Evolutionary conservation across 441 rosid genomes (phyloP), one percentile per base, ranked within the genome.

Genomic region (Populus trichocarpa): DNA sequence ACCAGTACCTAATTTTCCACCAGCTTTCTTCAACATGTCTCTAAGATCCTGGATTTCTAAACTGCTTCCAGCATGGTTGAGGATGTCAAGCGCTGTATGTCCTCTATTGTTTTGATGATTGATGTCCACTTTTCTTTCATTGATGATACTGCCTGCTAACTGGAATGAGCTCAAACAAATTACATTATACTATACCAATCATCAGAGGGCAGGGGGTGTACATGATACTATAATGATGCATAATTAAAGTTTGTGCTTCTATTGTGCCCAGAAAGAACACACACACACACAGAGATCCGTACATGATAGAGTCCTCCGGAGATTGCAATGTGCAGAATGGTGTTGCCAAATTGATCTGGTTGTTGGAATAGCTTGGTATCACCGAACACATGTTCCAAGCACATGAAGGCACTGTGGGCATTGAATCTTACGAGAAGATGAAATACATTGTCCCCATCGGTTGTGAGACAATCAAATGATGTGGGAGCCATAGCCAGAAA

Each of bases 261-360:
- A 36, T 7, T 36, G 42, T 36, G 42, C 11, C 42, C 12, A 42
- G 67, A 61, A 68, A 71, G 20, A 69, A 23, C 42, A 33, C 35
- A 28, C 30, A 26, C 28, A 26, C 6, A 30, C 22, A 26, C 26
- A 26, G 0, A 7, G 32, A 13, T 73, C 10, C 69, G 28, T 77
- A 86, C 89, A 0, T 74, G 28, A 53, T 81, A 81, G 69, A 30
- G 50, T 23, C 81, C 72, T 13, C 28, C 22, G 8, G 68, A 78
- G 68, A 77, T 69, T 16, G 82, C 85, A 46, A 80, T 28, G 64
- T 85, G 89, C 59, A 85, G 78, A 13, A 79, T 63, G 14, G 84
- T 85, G 84, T 85, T 83, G 11, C 89, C 87, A 40, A 25, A 18
- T 33, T 18, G 50, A 67, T 87, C 86, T 57, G 77, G 38, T 68